A percentile compares a stretch with the other conserved stretches of the same genome.
Evolutionary conservation across 495 filamentous ascomycete genomes (phyloP).

Genomic region (Aspergillus taichungensis): DNA sequence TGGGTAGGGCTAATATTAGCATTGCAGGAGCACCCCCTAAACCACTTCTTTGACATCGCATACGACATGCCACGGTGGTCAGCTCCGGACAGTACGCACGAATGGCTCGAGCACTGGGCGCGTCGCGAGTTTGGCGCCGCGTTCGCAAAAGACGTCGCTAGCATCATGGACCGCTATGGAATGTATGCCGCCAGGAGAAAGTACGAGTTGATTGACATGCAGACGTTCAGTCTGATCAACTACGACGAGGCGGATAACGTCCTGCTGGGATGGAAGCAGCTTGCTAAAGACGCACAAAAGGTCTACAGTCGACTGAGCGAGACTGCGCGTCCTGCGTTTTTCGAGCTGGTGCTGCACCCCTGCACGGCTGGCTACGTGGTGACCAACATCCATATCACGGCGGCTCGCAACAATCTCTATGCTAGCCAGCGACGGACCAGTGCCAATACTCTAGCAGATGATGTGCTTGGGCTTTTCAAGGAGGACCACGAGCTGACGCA

Average conservation of each 20-base stretch:
- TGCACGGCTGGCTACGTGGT: constrained; percentile 52
- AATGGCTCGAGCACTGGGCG: constrained; percentile 50
- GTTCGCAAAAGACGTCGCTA: constrained; percentile 40
- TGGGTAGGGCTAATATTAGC: too few relatives aligned
- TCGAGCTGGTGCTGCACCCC: constrained; percentile 63
- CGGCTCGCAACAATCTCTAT: constrained; percentile 54
- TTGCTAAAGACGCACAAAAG: constrained; percentile 43
- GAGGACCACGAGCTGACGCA: constrained; percentile 53
- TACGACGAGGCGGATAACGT: constrained; percentile 63
- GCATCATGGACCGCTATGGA: constrained; percentile 52
- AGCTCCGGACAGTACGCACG: constrained; percentile 40
- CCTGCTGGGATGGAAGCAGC: constrained; percentile 52
- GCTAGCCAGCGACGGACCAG: constrained; percentile 55
- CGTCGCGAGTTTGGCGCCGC: constrained; percentile 49
- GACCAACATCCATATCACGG: constrained; percentile 51
- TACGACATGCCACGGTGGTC: constrained; percentile 51
- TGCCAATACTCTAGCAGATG: constrained; percentile 52
- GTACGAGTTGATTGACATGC: constrained; percentile 58
- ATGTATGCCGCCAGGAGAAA: constrained; percentile 56
- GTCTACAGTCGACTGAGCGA: constrained; percentile 46
- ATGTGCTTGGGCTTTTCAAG: constrained; percentile 50
- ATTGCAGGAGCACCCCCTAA: constrained; percentile 57
- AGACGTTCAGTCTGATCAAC: constrained; percentile 56
- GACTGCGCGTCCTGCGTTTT: constrained; percentile 48
- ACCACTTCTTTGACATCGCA: constrained; percentile 56